Conservation (phyloP, 2,329 filamentous ascomycete genomes). For the Colletotrichum agaves region DNA sequence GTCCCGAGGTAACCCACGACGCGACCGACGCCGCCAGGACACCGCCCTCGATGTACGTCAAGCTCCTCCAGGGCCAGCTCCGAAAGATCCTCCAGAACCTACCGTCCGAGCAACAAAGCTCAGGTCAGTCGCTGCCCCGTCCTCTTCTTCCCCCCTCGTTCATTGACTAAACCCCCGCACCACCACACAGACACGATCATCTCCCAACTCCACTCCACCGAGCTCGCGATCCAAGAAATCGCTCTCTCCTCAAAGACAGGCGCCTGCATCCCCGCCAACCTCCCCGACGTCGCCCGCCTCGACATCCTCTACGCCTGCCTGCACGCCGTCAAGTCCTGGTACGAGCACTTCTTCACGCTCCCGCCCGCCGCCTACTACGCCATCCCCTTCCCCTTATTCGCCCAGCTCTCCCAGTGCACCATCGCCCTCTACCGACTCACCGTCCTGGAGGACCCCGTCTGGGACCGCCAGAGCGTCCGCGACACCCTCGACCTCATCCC, state of each 20-base stretch:
- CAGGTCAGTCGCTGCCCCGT: constrained; percentile 43
- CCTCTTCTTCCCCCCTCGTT: neutral
- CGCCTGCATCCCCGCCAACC: constrained; percentile 34
- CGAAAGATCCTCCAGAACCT: constrained; percentile 42
- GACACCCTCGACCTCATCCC: constrained; percentile 47
- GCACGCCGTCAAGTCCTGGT: constrained; percentile 41
- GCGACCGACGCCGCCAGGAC: neutral
- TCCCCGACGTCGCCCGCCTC: constrained; percentile 40
- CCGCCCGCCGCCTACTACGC: constrained; percentile 43
- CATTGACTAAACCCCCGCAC: neutral
- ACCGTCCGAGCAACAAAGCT: constrained; percentile 40
- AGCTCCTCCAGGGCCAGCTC: constrained; percentile 43
- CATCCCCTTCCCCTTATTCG: constrained; percentile 48
- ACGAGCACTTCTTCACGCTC: constrained; percentile 48
- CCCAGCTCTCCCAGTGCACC: constrained; percentile 48
- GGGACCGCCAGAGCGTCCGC: constrained; percentile 49
- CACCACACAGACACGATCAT: constrained; percentile 51
- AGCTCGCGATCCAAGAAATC: constrained; percentile 52
- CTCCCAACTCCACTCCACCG: constrained; percentile 48
- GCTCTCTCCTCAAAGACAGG: constrained; percentile 37
- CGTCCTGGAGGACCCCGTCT: constrained; percentile 49
- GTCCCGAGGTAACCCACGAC: constrained; percentile 29
- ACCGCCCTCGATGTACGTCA: constrained; percentile 44
- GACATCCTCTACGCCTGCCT: constrained; percentile 46
- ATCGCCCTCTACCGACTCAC: constrained; percentile 48